These are phyloP conservation scores for Rhinocladiella similis DNA, from an alignment of 2,329 filamentous ascomycete species.

Conservation along the genomic window DNA sequence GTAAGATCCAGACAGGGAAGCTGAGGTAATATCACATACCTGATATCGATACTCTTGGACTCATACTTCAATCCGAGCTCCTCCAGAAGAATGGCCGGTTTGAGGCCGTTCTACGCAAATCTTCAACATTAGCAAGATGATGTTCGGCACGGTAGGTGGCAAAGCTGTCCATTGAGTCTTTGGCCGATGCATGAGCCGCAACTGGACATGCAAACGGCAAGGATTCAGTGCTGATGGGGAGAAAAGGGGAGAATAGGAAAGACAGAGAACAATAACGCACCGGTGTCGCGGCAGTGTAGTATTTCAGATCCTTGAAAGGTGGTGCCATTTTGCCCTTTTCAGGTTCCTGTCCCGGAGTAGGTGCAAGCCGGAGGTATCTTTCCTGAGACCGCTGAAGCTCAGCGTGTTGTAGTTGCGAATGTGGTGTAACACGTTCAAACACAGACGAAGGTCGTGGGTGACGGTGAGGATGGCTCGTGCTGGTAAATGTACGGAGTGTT, in stretches of 20 bases:
- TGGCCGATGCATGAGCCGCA: background rate
- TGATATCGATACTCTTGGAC: conserved; percentile 42
- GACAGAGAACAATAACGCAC: background rate
- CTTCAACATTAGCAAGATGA: background rate
- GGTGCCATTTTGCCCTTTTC: background rate
- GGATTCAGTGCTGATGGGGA: background rate
- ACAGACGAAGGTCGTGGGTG: too few species aligned
- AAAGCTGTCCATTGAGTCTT: background rate
- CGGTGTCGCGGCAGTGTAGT: background rate
- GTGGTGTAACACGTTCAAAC: too few species aligned
- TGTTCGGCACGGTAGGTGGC: background rate
- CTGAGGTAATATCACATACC: conserved; percentile 1
- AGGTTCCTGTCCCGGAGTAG: background rate
- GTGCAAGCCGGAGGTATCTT: background rate
- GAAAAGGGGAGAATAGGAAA: background rate
- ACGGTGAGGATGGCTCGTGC: too few species aligned
- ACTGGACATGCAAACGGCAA: background rate
- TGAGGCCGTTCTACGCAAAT: conserved; percentile 31
- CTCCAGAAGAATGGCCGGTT: conserved; percentile 40
- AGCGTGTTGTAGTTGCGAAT: background rate
- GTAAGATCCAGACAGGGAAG: background rate
- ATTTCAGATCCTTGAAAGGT: background rate
- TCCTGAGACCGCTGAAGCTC: background rate
- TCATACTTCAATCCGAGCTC: conserved; percentile 39
- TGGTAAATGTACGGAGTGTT: too few species aligned